Conservation (phyloP, 495 filamentous ascomycete species). For the Pyrenula aspistea region DNA sequence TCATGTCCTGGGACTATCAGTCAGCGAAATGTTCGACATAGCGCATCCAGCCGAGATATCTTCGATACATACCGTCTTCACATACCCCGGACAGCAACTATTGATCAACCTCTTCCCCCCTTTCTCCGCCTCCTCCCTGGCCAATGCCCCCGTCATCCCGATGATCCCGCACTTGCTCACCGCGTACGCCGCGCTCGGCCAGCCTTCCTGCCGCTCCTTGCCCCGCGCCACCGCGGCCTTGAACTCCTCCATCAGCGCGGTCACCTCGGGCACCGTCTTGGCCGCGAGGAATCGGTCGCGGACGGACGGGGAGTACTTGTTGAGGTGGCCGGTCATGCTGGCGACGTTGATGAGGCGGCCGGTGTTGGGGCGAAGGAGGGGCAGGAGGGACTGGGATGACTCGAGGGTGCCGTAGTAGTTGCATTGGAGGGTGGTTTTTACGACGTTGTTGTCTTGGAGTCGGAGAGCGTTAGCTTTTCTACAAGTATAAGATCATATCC, state of each 20-base stretch:
- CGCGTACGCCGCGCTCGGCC: constrained; percentile 32
- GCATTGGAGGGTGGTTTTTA: constrained; percentile 27
- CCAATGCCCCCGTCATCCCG: constrained; percentile 27
- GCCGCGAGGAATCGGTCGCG: constrained; percentile 20
- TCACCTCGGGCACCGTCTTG: constrained; percentile 22
- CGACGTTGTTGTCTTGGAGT: constrained; percentile 26
- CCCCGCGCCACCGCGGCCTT: constrained; percentile 21
- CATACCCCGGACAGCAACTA: constrained; percentile 39
- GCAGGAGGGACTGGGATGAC: constrained; percentile 24
- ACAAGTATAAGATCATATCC: no score
- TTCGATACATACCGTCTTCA: constrained; percentile 17
- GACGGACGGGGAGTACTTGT: constrained; percentile 25
- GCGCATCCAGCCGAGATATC: background rate
- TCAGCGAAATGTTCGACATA: background rate
- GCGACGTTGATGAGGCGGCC: constrained; percentile 36
- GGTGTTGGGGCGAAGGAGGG: constrained; percentile 21
- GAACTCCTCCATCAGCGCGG: constrained; percentile 30
- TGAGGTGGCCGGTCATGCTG: constrained; percentile 25
- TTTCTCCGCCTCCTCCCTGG: constrained; percentile 17
- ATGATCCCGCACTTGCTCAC: constrained; percentile 33
- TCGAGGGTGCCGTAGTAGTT: constrained; percentile 38
- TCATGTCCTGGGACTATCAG: constrained; percentile 25
- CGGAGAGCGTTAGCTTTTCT: constrained; percentile 1
- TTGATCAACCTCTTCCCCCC: constrained; percentile 28
- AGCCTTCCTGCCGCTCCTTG: constrained; percentile 27